phyloP scores from a whole-genome alignment of 2,329 filamentous ascomycete species.

The Calonectria leucothoes region DNA sequence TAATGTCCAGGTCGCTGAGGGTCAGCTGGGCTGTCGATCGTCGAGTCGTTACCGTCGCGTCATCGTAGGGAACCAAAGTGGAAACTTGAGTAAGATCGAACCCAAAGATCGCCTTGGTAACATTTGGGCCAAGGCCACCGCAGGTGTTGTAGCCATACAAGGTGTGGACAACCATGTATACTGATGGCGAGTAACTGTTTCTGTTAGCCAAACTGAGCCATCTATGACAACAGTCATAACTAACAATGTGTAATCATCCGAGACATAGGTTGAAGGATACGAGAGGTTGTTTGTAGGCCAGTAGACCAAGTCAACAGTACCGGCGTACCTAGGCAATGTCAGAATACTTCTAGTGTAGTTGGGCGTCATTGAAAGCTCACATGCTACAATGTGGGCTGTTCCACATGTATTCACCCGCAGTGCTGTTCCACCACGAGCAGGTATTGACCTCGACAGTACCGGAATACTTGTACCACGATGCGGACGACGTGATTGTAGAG shows the following conservation, averaged over 20 bases:
- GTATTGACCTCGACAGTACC: background rate
- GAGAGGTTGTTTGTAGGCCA: background rate
- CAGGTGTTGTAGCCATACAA: background rate
- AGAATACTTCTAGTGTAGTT: background rate
- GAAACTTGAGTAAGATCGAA: background rate
- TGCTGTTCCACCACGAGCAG: constrained; percentile 3
- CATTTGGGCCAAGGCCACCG: background rate
- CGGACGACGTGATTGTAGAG: background rate
- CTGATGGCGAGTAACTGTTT: background rate
- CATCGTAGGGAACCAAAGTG: background rate
- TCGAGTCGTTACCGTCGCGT: background rate
- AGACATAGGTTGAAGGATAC: background rate
- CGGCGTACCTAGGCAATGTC: background rate
- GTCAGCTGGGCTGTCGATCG: background rate
- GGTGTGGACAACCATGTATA: constrained; percentile 7
- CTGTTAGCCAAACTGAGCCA: too few species aligned
- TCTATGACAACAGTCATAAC: background rate
- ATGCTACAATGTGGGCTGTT: background rate
- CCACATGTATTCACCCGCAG: background rate
- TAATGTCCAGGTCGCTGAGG: background rate
- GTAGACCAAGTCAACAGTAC: background rate
- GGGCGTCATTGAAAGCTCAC: background rate
- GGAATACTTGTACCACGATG: background rate
- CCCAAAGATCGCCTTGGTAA: background rate
- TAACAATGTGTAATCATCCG: background rate